A percentile compares a stretch with the other conserved stretches of the same genome.
phyloP scores from a whole-genome alignment of 352 stramenopile species.

The Elongisporangium senticosum region DNA sequence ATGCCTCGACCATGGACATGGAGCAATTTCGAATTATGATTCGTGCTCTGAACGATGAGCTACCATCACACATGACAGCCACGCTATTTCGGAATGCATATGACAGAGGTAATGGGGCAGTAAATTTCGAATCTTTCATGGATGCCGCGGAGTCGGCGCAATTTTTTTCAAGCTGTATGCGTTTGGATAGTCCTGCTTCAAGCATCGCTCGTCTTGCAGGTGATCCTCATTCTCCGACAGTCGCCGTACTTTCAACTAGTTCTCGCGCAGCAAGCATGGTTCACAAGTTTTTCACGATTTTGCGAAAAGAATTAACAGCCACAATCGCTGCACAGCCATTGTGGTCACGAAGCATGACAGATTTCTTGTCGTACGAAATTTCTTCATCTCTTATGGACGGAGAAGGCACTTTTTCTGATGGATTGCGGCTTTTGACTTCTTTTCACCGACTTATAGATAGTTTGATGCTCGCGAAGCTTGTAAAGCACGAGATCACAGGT shows the following conservation, averaged over 20 bases:
- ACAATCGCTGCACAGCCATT: slow-evolving; percentile 39
- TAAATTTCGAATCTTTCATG: slow-evolving; percentile 89
- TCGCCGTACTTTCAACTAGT: slow-evolving; percentile 33
- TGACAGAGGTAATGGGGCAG: slow-evolving; percentile 54
- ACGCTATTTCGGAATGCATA: slow-evolving; percentile 65
- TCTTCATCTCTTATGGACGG: slow-evolving; percentile 33
- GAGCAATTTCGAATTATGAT: slow-evolving; percentile 89
- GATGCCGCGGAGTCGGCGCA: slow-evolving; percentile 72
- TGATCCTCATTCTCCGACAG: slow-evolving; percentile 14
- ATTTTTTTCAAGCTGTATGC: slow-evolving; percentile 87
- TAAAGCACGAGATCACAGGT: slow-evolving; percentile 51
- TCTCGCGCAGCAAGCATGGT: slow-evolving; percentile 42
- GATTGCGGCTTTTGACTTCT: slow-evolving; percentile 41
- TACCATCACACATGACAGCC: slow-evolving; percentile 53
- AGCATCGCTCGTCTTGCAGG: slow-evolving; percentile 31
- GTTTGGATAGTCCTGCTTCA: slow-evolving; percentile 52
- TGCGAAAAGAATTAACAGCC: slow-evolving; percentile 33
- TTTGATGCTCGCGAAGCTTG: slow-evolving; percentile 39
- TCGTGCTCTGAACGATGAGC: slow-evolving; percentile 72
- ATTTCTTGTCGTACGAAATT: slow-evolving; percentile 50
- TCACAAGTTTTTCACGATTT: slow-evolving; percentile 44
- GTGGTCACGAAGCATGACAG: slow-evolving; percentile 48
- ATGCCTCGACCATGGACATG: slow-evolving; percentile 79
- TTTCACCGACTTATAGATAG: slow-evolving; percentile 58
- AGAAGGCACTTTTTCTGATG: slow-evolving; percentile 38